phyloP scores from a whole-genome alignment of 2,329 filamentous ascomycete species.

The Botrytis galanthina region DNA sequence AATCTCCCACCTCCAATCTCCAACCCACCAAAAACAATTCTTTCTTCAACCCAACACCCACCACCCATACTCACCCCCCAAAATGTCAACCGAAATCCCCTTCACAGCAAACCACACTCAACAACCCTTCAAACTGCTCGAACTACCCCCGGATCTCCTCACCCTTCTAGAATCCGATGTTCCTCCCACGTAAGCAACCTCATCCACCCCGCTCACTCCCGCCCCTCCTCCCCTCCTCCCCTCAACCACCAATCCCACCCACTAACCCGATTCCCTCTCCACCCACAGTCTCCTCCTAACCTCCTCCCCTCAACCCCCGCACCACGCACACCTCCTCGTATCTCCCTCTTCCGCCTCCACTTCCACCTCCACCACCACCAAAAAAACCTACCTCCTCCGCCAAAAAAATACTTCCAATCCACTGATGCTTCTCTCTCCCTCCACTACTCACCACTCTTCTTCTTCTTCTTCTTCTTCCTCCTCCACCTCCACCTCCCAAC shows the following conservation, averaged over 20 bases:
- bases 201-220: neutral
- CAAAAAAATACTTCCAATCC: constrained; percentile 68
- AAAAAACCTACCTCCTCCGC: constrained; percentile 55
- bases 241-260: constrained; percentile 36
- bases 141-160: constrained; percentile 59
- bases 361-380: constrained; percentile 15
- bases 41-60: neutral
- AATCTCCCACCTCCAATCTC: neutral
- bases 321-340: constrained; percentile 26
- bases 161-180: constrained; percentile 53
- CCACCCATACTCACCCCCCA: neutral
- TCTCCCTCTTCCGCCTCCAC: constrained; percentile 22
- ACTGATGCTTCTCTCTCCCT: constrained; percentile 54
- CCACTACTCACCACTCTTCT: constrained; percentile 31
- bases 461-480: no score
- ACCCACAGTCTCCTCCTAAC: constrained; percentile 30
- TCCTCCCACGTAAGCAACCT: constrained; percentile 48
- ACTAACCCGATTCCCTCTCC: constrained; percentile 39
- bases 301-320: constrained; percentile 39
- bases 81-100: constrained; percentile 45
- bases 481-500: constrained; percentile 35
- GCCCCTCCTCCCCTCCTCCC: neutral
- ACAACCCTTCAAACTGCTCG: constrained; percentile 57
- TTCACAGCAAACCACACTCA: constrained; percentile 51
- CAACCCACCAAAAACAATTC: neutral